Conservation (phyloP, 768 basidiomycete species). For the Lactarius trivialis region DNA sequence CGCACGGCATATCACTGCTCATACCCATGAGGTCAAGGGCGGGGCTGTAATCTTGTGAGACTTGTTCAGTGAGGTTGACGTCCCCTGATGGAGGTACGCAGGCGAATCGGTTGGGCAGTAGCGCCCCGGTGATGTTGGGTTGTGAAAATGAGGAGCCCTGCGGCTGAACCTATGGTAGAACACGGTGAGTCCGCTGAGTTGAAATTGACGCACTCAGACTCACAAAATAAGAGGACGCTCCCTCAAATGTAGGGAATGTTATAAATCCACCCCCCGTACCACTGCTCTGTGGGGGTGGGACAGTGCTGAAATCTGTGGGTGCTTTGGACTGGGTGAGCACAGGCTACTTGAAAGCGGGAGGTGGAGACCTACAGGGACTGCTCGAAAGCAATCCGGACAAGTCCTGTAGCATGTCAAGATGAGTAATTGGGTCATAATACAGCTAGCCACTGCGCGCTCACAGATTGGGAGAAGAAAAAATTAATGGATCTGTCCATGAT, state of each 20-base stretch:
- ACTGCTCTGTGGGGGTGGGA: not conserved
- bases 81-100: not conserved
- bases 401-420: not conserved
- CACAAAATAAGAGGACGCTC: not conserved
- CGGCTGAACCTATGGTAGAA: not conserved
- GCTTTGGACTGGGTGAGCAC: not conserved
- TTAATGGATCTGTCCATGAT: not conserved
- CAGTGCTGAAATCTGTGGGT: not conserved
- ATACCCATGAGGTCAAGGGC: not conserved
- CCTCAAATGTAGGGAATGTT: not conserved
- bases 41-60: not conserved
- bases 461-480: not conserved
- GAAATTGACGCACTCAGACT: not conserved
- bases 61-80: not conserved
- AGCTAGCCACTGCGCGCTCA: not conserved
- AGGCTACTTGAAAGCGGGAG: not conserved
- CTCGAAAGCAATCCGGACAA: too few species aligned
- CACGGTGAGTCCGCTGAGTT: not conserved
- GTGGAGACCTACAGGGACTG: not conserved
- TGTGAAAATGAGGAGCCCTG: not conserved
- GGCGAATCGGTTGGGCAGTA: not conserved
- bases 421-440: not conserved
- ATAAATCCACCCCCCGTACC: not conserved
- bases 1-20: not conserved
- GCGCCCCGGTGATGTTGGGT: not conserved